Evolutionary conservation across 2,329 filamentous ascomycete genomes (phyloP).

Genomic region (Daldinia sp.): DNA sequence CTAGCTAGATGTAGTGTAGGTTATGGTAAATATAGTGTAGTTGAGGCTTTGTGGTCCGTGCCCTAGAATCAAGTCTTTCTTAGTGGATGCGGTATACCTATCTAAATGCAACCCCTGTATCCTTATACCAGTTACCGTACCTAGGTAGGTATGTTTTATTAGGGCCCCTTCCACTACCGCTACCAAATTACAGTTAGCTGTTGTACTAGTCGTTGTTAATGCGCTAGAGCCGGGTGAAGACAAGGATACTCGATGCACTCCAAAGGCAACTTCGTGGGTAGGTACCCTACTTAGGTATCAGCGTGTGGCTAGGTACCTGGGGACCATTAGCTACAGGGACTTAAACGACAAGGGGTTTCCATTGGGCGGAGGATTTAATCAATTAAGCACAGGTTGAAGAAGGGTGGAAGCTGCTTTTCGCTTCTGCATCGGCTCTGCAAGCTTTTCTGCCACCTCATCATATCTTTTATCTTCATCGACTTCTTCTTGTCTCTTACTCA

Average conservation of each 20-base stretch:
- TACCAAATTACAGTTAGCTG: background rate
- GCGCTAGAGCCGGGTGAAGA: conserved; percentile 13
- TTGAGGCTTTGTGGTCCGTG: no score
- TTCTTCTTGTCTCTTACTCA: background rate
- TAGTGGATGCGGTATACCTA: no score
- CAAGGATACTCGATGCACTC: conserved; percentile 33
- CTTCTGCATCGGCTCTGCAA: conserved; percentile 14
- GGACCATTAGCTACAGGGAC: conserved; percentile 23
- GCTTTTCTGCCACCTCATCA: conserved; percentile 9
- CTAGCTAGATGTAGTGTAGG: no score
- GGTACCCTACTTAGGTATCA: conserved; percentile 2
- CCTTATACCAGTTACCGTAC: conserved; percentile 10
- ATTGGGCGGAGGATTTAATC: conserved; percentile 41
- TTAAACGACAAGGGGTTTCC: conserved; percentile 30
- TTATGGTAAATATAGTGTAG: no score
- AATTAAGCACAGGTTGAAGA: conserved; percentile 25
- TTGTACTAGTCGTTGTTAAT: conserved; percentile 23
- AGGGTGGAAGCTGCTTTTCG: conserved; percentile 31
- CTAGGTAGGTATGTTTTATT: conserved; percentile 8
- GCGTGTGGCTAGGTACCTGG: conserved; percentile 26
- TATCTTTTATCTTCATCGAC: conserved; percentile 6
- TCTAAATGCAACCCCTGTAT: conserved; percentile 8
- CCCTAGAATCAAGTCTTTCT: no score
- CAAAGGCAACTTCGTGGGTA: conserved; percentile 31
- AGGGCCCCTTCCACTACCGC: background rate